Evolutionary conservation across 2,329 filamentous ascomycete genomes (phyloP).

Genomic region (Penicillium sp.): DNA sequence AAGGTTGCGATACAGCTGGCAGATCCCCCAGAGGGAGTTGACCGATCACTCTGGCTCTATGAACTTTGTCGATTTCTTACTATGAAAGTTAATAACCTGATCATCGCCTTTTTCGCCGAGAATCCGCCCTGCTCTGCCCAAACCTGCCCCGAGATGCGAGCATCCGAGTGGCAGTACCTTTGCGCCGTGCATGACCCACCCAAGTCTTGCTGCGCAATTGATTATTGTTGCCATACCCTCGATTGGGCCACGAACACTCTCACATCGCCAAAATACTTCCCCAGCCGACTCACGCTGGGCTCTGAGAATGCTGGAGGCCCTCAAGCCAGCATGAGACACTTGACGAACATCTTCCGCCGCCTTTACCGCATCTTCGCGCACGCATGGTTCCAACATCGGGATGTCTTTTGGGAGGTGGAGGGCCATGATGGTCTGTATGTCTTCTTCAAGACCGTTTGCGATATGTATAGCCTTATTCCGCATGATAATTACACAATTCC

Average conservation of each 20-base stretch:
- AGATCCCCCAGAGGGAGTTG: conserved; percentile 75
- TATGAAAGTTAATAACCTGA: conserved; percentile 87
- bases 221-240: conserved; percentile 98
- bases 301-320: conserved; percentile 43
- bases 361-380: conserved; percentile 97
- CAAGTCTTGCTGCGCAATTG: conserved; percentile 95
- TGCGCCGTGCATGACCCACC: conserved; percentile 96
- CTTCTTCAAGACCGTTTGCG: conserved; percentile 96
- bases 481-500: conserved; percentile 96
- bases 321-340: conserved; percentile 57
- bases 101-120: conserved; percentile 91
- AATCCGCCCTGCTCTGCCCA: conserved; percentile 79
- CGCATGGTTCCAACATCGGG: conserved; percentile 96
- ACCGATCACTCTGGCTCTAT: conserved; percentile 91
- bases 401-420: conserved; percentile 94
- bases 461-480: conserved; percentile 83
- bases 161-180: conserved; percentile 97
- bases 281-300: conserved; percentile 70
- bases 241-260: conserved; percentile 97
- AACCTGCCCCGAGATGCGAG: conserved; percentile 97
- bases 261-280: conserved; percentile 92
- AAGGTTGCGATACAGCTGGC: conserved; percentile 73
- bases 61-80: conserved; percentile 96
- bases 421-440: conserved; percentile 87
- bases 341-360: conserved; percentile 91